Evolutionary conservation across 805 yeast genomes (phyloP), one percentile per base, ranked within the genome.

Genomic region (Ogataea wickerhamii): DNA sequence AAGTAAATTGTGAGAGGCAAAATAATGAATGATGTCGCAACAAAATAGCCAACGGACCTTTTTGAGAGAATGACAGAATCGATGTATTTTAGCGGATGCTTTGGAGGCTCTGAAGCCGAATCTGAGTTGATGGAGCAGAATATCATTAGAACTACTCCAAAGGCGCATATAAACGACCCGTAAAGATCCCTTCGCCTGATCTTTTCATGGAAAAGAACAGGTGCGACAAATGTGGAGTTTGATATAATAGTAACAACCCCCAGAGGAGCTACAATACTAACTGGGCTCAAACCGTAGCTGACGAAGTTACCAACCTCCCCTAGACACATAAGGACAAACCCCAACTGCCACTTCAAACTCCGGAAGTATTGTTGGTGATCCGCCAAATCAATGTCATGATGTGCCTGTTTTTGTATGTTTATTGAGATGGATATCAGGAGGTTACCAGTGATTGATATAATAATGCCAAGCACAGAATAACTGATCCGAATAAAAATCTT

Each of bases 201-300:
- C 4, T 51, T 51, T 42, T 68, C 73, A 36, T 67, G 61, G 46
- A 71, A 73, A 17, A 71, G 43, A 1, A 72, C 53, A 0, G 77
- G 78, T 0, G 77, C 77, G 17, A 73, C 60, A 25, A 56, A 45
- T 1, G 71, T 59, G 37, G 71, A 62, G 43, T 73, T 73, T 3
- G 76, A 63, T 1, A 73, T 58, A 16, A 70, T 60, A 1, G 77
- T 71, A 25, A 71, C 68, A 1, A 73, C 75, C 4, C 78, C 78
- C 22, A 73, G 42, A 0, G 78, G 75, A 4, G 74, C 67, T 13
- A 73, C 74, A 3, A 70, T 57, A 8, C 70, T 63, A 4, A 71
- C 71, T 0, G 74, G 74, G 0, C 73, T 69, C 30, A 70, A 53
- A 0, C 78, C 78, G 44, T 70, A 71, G 11, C 75, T 74, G 7